These are phyloP conservation scores for Ailanthus altissimus DNA, from an alignment of 345 rosid genomes.

Conservation along the genomic window DNA sequence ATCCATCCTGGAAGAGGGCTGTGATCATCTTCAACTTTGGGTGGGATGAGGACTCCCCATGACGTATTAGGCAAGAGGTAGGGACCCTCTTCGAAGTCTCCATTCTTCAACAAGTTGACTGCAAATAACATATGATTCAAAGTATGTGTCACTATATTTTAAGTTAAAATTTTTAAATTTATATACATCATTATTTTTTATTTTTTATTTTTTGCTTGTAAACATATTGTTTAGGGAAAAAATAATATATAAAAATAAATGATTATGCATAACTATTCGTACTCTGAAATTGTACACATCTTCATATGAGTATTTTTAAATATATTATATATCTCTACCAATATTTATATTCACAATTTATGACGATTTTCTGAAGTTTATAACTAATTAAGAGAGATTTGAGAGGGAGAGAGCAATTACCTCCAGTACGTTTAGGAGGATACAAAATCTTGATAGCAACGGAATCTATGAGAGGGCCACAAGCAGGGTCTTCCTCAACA, in stretches of 20 bases:
- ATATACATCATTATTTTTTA: too few relatives aligned
- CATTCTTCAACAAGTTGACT: constrained; percentile 54
- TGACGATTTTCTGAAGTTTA: not conserved
- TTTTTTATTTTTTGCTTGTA: too few relatives aligned
- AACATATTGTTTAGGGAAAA: too few relatives aligned
- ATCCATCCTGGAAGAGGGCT: constrained; percentile 56
- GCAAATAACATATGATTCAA: not conserved
- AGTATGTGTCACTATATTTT: too few relatives aligned
- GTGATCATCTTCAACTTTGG: constrained; percentile 54
- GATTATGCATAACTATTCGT: too few relatives aligned
- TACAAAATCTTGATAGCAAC: constrained; percentile 53
- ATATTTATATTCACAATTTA: too few relatives aligned
- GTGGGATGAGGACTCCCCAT: constrained; percentile 56
- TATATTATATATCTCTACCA: too few relatives aligned
- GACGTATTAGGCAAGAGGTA: constrained; percentile 49
- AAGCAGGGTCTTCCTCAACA: constrained; percentile 67
- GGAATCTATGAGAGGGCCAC: constrained; percentile 81
- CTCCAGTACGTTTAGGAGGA: constrained; percentile 45
- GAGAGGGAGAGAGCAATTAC: constrained; percentile 21
- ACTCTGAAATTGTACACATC: too few relatives aligned
- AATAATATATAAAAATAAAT: too few relatives aligned
- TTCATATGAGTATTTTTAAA: too few relatives aligned
- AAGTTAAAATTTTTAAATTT: too few relatives aligned
- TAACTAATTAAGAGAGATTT: not conserved
- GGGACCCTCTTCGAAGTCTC: constrained; percentile 54